Conservation (phyloP, 176 grass and related monocot species). For the Triticum aestivum region DNA sequence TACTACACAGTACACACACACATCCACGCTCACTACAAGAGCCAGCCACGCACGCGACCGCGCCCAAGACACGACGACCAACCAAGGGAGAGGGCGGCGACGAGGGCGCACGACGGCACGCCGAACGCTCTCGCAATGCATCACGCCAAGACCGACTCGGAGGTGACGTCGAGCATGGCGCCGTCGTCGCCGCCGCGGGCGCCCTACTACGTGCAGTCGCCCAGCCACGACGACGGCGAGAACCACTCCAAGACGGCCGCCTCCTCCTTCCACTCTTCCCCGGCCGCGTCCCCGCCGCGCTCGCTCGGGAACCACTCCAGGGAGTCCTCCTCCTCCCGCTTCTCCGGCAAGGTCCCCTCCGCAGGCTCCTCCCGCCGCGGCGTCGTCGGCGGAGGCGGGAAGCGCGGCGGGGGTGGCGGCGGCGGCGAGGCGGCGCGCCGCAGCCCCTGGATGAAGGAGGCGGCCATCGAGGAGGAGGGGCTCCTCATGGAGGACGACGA, state of each 20-base stretch:
- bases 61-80: not conserved
- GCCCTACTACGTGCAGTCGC: slow-evolving; percentile 93
- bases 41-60: not conserved
- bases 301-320: slow-evolving; percentile 51
- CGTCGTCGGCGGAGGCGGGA: not conserved
- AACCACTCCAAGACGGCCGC: slow-evolving; percentile 50
- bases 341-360: slow-evolving; percentile 48
- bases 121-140: slow-evolving; percentile 7
- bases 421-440: not conserved
- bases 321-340: slow-evolving; percentile 69
- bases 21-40: not conserved
- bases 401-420: not conserved
- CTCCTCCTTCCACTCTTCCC: slow-evolving; percentile 69
- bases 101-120: not conserved
- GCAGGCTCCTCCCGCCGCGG: slow-evolving; percentile 12
- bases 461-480: slow-evolving; percentile 79
- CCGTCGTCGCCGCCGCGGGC: slow-evolving; percentile 56
- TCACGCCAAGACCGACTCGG: slow-evolving; percentile 86
- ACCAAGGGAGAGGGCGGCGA: not conserved
- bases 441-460: slow-evolving; percentile 43
- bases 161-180: slow-evolving; percentile 78
- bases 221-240: slow-evolving; percentile 72
- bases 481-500: slow-evolving; percentile 56
- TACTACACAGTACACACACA: not conserved
- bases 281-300: slow-evolving; percentile 64